A percentile compares a stretch with the other conserved stretches of the same genome.
phyloP scores from a whole-genome alignment of 495 filamentous ascomycete species.

The Podospora didyma region DNA sequence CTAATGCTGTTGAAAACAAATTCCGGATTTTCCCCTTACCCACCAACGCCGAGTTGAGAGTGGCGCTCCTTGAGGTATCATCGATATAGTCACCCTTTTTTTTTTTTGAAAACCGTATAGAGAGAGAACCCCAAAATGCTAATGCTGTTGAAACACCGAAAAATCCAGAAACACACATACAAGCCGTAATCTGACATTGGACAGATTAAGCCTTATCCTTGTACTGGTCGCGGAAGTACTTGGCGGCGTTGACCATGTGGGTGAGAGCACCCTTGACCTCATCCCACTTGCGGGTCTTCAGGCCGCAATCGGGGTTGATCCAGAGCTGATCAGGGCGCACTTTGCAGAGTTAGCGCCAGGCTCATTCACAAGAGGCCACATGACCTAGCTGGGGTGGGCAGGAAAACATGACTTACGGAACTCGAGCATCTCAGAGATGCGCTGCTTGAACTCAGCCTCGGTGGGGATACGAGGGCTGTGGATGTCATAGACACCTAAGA shows the following conservation, averaged over 20 bases:
- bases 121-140: conserved; percentile 32
- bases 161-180: conserved; percentile 26
- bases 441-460: conserved; percentile 95
- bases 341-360: conserved; percentile 3
- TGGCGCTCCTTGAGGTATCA: conserved; percentile 33
- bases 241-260: conserved; percentile 95
- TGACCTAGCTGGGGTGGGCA: not conserved
- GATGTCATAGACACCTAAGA: conserved; percentile 89
- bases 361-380: not conserved
- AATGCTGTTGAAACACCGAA: conserved; percentile 34
- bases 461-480: conserved; percentile 94
- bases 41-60: conserved; percentile 33
- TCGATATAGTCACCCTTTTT: conserved; percentile 19
- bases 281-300: conserved; percentile 95
- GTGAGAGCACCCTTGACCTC: conserved; percentile 90
- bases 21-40: conserved; percentile 26
- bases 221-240: conserved; percentile 91
- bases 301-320: conserved; percentile 98
- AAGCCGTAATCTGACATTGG: conserved; percentile 1
- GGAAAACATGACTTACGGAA: conserved; percentile 58
- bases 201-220: conserved; percentile 40
- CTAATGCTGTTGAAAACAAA: conserved; percentile 32
- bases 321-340: conserved; percentile 81
- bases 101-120: conserved; percentile 24
- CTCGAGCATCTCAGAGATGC: conserved; percentile 94